Base-by-base conservation (phyloP, 208 protist species). In the Acanthamoeba castellanii region DNA sequence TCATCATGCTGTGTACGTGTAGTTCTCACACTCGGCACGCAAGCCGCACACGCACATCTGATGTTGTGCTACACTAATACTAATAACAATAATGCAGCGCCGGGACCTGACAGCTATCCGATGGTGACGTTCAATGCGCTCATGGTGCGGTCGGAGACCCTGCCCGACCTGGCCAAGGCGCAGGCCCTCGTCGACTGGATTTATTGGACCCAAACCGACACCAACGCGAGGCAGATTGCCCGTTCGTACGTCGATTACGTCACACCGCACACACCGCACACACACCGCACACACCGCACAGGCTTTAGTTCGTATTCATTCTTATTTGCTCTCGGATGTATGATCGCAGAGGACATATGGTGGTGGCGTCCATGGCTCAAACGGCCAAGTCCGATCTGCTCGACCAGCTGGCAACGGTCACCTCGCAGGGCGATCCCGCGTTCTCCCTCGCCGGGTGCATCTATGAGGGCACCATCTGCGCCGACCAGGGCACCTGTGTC, bases 131-230 rank as follows among this genome's bases (percentile, higher is more conserved):
- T 72, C 66, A 72, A 72, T 37, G 66, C 66, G 66, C 66, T 72
- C 7, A 72, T 72, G 66, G 30, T 72, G 0, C 66, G 66, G 20
- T 59, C 42, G 3, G 4, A 88, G 45, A 52, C n/a, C 16, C 61
- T 88, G 81, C n/a, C n/a, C n/a, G 81, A 88, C 34, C 37, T 52
- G 16, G n/a, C 32, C 81, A 88, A 88, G 81, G 81, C 81, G 5
- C n/a, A 52, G 34, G 81, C 81, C 32, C 34, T 88, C n/a, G 34
- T 61, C 9, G 81, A 88, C n/a, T 88, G 81, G 81, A 88, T 88
- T 13, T 88, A 88, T 22, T 88, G 81, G 81, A 32, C 81, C n/a
- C 81, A 61, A 9, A 88, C 81, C 59, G 34, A 50, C 50, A 27
- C 37, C 32, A 30, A 1, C 47, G 78, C 78, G 78, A 14, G 7